Percentiles rank a stretch among this genome's conserved stretches.
These are phyloP conservation scores for Termitomyces sp. DNA, from an alignment of 768 basidiomycete genomes.

Conservation along the genomic window DNA sequence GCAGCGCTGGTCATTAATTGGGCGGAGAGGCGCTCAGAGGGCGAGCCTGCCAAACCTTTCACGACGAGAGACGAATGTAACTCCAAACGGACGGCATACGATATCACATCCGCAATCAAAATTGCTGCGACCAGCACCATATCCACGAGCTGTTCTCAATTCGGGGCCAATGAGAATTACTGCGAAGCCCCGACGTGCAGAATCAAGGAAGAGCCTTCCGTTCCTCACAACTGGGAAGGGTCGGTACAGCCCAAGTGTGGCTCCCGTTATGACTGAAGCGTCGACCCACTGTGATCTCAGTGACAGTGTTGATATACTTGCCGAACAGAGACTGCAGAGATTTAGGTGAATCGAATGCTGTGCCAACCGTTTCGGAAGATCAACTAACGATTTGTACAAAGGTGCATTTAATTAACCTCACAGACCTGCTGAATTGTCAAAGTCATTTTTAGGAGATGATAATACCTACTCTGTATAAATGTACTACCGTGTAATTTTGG, in stretches of 20 bases:
- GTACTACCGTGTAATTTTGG: background rate
- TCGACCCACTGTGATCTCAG: background rate
- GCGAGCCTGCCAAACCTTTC: constrained; percentile 21
- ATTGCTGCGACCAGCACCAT: constrained; percentile 9
- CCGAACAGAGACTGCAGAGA: background rate
- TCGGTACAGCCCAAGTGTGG: background rate
- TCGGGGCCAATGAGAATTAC: constrained; percentile 7
- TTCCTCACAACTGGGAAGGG: constrained; percentile 14
- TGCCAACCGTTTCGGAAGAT: background rate
- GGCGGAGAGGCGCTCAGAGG: constrained; percentile 26
- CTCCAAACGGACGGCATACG: constrained; percentile 32
- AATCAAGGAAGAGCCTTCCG: constrained; percentile 18
- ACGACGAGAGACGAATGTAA: constrained; percentile 41
- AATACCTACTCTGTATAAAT: background rate
- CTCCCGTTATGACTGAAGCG: background rate
- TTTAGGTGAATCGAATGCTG: background rate
- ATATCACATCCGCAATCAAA: constrained; percentile 14
- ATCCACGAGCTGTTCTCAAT: constrained; percentile 12
- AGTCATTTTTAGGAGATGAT: background rate
- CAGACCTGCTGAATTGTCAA: background rate
- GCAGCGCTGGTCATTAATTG: constrained; percentile 43
- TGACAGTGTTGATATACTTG: background rate
- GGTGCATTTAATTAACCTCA: background rate
- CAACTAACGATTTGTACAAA: background rate
- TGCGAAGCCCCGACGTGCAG: constrained; percentile 12